Percentiles rank a stretch among this genome's conserved stretches.
Evolutionary conservation across 1,284 basidiomycete genomes (phyloP).

Genomic region (Ceratobasidium sp.): DNA sequence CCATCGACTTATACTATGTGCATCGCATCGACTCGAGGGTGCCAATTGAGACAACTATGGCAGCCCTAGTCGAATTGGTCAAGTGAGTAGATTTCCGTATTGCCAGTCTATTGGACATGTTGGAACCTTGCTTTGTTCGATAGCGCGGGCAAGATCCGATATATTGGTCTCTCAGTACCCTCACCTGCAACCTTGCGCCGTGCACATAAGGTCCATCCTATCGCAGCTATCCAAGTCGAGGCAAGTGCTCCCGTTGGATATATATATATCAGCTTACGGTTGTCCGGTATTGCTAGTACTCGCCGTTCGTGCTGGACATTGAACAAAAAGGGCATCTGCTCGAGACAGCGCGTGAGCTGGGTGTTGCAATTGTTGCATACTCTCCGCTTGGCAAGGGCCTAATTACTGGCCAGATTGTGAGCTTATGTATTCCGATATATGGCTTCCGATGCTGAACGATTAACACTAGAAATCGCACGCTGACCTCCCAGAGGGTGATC

Average conservation of each 20-base stretch:
- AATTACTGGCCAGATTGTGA: conserved; percentile 54
- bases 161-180: conserved; percentile 59
- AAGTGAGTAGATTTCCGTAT: conserved; percentile 56
- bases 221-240: conserved; percentile 73
- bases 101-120: neutral
- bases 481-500: conserved; percentile 52
- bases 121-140: neutral
- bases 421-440: neutral
- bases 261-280: neutral
- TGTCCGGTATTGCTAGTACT: conserved; percentile 56
- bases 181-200: conserved; percentile 70
- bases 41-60: conserved; percentile 58
- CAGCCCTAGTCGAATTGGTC: conserved; percentile 67
- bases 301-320: conserved; percentile 69
- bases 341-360: conserved; percentile 60
- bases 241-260: neutral
- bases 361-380: conserved; percentile 60
- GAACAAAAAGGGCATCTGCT: conserved; percentile 63
- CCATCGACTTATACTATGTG: conserved; percentile 55
- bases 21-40: conserved; percentile 60
- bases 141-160: conserved; percentile 59
- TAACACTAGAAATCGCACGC: conserved; percentile 17
- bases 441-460: neutral
- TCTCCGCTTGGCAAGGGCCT: conserved; percentile 59
- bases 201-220: conserved; percentile 71